Evolutionary conservation across 108 stramenopile genomes (phyloP).

Genomic region (Cyclotella atomus): DNA sequence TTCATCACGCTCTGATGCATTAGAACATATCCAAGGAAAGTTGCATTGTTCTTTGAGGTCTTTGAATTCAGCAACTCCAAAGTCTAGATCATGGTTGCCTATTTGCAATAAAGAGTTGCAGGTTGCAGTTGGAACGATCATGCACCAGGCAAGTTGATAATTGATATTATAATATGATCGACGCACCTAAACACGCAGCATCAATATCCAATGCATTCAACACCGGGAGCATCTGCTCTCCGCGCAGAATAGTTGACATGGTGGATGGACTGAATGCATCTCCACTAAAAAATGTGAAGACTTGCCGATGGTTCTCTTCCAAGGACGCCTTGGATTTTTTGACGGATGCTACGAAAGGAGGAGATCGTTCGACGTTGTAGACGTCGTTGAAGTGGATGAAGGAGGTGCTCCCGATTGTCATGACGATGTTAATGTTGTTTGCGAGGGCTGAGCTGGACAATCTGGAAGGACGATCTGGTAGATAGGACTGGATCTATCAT

Average conservation of each 20-base stretch:
- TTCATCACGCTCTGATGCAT: slow-evolving; percentile 14
- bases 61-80: slow-evolving; percentile 43
- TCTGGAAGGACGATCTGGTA: background rate
- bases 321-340: slow-evolving; percentile 2
- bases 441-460: too few relatives aligned
- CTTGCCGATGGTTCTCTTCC: background rate
- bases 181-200: slow-evolving; percentile 37
- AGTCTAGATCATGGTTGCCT: slow-evolving; percentile 60
- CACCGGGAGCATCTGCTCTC: slow-evolving; percentile 52
- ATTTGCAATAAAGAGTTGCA: background rate
- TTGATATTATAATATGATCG: background rate
- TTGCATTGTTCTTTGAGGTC: slow-evolving; percentile 18
- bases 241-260: slow-evolving; percentile 47
- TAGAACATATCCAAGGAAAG: slow-evolving; percentile 57
- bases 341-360: slow-evolving; percentile 28
- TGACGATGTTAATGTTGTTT: slow-evolving; percentile 9
- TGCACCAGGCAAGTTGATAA: too few relatives aligned
- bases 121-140: too few relatives aligned
- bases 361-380: slow-evolving; percentile 43
- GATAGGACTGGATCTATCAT: background rate
- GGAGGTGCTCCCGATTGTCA: slow-evolving; percentile 11
- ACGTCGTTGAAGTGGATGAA: slow-evolving; percentile 55
- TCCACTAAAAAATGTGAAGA: slow-evolving; percentile 42
- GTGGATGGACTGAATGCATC: slow-evolving; percentile 50
- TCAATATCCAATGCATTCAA: slow-evolving; percentile 43